phyloP scores from a whole-genome alignment of 371 early-diverging fungal species.

The Mucor ambiguus region DNA sequence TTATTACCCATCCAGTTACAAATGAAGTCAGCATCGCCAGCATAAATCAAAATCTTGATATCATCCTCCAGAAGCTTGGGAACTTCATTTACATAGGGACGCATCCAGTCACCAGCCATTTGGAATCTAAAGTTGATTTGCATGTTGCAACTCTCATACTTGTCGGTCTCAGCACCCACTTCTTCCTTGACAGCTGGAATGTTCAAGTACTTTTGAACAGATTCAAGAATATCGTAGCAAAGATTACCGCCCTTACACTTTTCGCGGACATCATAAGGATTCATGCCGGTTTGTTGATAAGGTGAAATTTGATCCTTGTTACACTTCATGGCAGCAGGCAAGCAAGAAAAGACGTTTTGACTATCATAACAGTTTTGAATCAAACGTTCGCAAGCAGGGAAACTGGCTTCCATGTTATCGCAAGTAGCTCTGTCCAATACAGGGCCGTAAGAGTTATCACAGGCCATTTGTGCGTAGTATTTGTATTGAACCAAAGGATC shows the following conservation, averaged over 20 bases:
- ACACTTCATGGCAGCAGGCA: slow-evolving; percentile 89
- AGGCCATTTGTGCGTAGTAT: slow-evolving; percentile 89
- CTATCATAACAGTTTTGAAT: slow-evolving; percentile 86
- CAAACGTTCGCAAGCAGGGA: slow-evolving; percentile 76
- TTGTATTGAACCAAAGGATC: slow-evolving; percentile 90
- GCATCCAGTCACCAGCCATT: slow-evolving; percentile 87
- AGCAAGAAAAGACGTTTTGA: slow-evolving; percentile 73
- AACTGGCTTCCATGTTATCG: slow-evolving; percentile 70
- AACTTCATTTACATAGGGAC: slow-evolving; percentile 76
- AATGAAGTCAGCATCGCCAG: slow-evolving; percentile 86
- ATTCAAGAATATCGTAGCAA: slow-evolving; percentile 83
- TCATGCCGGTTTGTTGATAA: slow-evolving; percentile 67
- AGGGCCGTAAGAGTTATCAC: slow-evolving; percentile 75
- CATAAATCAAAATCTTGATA: slow-evolving; percentile 84
- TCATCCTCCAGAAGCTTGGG: slow-evolving; percentile 80
- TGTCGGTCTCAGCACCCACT: slow-evolving; percentile 67
- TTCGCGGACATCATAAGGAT: slow-evolving; percentile 84
- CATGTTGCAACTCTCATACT: slow-evolving; percentile 83
- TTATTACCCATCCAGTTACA: slow-evolving; percentile 96
- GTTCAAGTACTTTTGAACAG: slow-evolving; percentile 82
- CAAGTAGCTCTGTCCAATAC: slow-evolving; percentile 69
- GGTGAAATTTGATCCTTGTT: slow-evolving; percentile 70
- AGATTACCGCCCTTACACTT: slow-evolving; percentile 72
- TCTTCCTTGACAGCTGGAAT: slow-evolving; percentile 74
- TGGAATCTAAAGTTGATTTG: slow-evolving; percentile 82